Evolutionary conservation across 2,329 filamentous ascomycete genomes (phyloP), one percentile per base, ranked within the genome.

Genomic region (Aspergillus quadrilineatus): DNA sequence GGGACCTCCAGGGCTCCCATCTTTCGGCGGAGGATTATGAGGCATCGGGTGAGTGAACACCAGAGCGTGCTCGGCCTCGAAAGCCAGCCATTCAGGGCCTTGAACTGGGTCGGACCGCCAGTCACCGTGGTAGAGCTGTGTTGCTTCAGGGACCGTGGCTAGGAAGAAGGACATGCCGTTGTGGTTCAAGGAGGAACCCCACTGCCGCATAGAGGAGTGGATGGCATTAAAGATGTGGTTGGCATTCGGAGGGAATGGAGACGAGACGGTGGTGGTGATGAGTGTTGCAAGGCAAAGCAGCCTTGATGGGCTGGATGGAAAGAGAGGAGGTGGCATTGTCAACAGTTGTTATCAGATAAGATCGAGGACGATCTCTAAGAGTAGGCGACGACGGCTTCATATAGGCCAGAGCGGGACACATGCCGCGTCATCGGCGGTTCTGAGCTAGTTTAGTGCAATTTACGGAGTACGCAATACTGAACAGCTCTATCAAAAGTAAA

Each of bases 161-260:
- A 87, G 77, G 64, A 90, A 89, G 63, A 89, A 80, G 1, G 85
- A 85, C 79, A 92, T 86, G 54, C 89, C 89, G 68, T 92, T 92
- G 71, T 92, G 89, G 57, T 89, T 81, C 2, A 89, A 68, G 0
- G 87, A 86, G 0, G 86, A 89, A 1, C 87, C 88, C 83, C 86
- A 92, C 76, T 91, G 87, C 36, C 89, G 80, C 77, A 89, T 85
- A 0, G 87, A 87, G 8, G 85, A 85, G 61, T 90, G 85, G 15
- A 91, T 77, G 14, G 86, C 80, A 66, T 91, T 91, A 80, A 91
- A 91, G 55, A 91, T 83, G 59, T 83, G 80, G 61, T 84, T 81
- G 6, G 83, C 84, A 69, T 89, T 86, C 9, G 49, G 47, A 15
- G 50, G 50, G n/a, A 46, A 50, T 6, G 54, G 15, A 17, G 26